Evolutionary conservation across 768 basidiomycete species (phyloP).

Genomic region (Plicaturopsis crispa): DNA sequence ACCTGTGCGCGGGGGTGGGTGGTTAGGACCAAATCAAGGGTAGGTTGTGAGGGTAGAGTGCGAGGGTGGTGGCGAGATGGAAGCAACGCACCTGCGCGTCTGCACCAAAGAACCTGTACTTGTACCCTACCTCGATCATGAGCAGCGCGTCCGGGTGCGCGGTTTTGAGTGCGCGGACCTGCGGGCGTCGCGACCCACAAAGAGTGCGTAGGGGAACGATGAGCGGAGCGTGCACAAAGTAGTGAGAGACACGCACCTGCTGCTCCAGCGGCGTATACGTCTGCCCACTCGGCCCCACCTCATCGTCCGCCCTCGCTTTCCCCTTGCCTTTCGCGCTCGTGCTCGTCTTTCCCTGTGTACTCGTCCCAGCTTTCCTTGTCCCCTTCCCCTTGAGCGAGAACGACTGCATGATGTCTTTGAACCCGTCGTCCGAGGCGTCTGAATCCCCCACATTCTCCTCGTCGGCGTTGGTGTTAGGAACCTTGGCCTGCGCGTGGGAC

Average conservation of each 20-base stretch:
- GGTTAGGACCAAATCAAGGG: conserved; percentile 1
- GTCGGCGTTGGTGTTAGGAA: conserved; percentile 41
- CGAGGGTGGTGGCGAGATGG: not conserved
- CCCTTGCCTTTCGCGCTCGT: conserved; percentile 23
- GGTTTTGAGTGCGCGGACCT: conserved; percentile 54
- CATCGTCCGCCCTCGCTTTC: conserved; percentile 28
- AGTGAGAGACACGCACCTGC: conserved; percentile 32
- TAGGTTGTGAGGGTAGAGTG: not conserved
- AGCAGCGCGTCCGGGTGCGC: conserved; percentile 61
- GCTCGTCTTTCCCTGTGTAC: too few species aligned
- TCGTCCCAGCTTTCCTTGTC: too few species aligned
- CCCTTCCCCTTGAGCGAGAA: too few species aligned
- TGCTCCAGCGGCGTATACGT: conserved; percentile 72
- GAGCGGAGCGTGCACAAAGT: not conserved
- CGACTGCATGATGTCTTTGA: too few species aligned
- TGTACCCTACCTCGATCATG: conserved; percentile 82
- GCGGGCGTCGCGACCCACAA: conserved; percentile 5
- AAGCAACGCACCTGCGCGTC: conserved; percentile 58
- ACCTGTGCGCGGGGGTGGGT: conserved; percentile 31
- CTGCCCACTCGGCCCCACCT: conserved; percentile 62
- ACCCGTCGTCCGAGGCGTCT: too few species aligned
- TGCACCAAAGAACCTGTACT: conserved; percentile 75
- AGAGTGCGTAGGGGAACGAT: not conserved
- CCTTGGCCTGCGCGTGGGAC: conserved; percentile 38
- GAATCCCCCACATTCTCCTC: conserved; percentile 18